A percentile compares a stretch with the other conserved stretches of the same genome.
Evolutionary conservation across 2,329 filamentous ascomycete genomes (phyloP).

Genomic region (Colletotrichum spinosum): DNA sequence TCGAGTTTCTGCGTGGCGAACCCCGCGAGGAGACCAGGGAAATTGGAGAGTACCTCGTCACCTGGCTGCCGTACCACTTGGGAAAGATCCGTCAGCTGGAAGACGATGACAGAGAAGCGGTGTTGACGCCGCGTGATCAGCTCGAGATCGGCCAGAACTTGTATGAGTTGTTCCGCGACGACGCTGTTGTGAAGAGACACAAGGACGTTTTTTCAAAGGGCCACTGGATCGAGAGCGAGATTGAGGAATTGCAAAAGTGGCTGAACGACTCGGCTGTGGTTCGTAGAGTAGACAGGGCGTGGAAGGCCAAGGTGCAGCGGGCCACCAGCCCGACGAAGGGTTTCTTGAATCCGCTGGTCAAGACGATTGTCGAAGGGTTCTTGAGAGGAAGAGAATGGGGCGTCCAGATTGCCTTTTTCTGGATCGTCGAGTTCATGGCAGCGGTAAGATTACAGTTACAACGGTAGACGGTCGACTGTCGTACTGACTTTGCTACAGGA

Average conservation of each 20-base stretch:
- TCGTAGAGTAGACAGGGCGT: constrained; percentile 3
- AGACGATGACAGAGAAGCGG: neutral
- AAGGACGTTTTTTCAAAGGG: neutral
- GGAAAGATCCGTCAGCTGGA: neutral
- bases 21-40: neutral
- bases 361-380: neutral
- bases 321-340: neutral
- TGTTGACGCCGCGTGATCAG: neutral
- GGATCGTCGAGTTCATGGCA: neutral
- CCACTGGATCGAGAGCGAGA: neutral
- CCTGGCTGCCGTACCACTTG: neutral
- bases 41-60: neutral
- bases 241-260: neutral
- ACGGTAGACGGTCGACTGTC: no score
- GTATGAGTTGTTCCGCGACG: neutral
- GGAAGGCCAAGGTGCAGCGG: neutral
- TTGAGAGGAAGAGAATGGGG: neutral
- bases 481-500: no score
- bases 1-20: neutral
- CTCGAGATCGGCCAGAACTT: constrained; percentile 1
- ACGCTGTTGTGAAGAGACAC: neutral
- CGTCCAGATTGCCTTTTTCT: neutral
- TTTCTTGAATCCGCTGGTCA: neutral
- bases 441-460: neutral
- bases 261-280: neutral